Evolutionary conservation across 1,139 yeast species (phyloP).

Genomic region (Magnusiomyces ingens): DNA sequence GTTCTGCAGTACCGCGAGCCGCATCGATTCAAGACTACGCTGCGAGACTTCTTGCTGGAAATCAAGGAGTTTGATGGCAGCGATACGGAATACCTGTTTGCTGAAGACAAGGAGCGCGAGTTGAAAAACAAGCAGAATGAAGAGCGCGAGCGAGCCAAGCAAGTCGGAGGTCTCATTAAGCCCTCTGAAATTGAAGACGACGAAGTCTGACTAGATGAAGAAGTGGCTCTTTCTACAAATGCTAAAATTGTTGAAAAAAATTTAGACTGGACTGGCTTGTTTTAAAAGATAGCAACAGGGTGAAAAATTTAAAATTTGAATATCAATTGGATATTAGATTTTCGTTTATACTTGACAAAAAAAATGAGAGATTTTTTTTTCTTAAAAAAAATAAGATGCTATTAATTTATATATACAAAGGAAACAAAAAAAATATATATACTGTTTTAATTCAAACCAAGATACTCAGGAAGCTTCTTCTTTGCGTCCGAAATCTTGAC

Average conservation of each 20-base stretch:
- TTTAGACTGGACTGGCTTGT: neutral
- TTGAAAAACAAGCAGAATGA: slow-evolving; percentile 56
- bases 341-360: neutral
- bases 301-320: slow-evolving; percentile 1
- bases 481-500: slow-evolving; percentile 77
- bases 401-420: neutral
- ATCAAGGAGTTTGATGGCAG: slow-evolving; percentile 95
- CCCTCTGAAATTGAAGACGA: slow-evolving; percentile 94
- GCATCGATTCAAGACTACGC: slow-evolving; percentile 68
- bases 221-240: slow-evolving; percentile 2
- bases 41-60: slow-evolving; percentile 95
- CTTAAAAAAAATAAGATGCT: neutral
- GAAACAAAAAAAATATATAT: neutral
- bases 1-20: slow-evolving; percentile 64
- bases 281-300: neutral
- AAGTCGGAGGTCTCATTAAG: slow-evolving; percentile 88
- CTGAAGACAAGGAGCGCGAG: slow-evolving; percentile 86
- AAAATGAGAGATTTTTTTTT: neutral
- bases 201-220: slow-evolving; percentile 16
- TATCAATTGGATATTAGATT: neutral
- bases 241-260: neutral
- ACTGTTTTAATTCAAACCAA: slow-evolving; percentile 3
- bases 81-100: slow-evolving; percentile 61
- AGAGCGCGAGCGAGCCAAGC: slow-evolving; percentile 75
- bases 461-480: slow-evolving; percentile 29